phyloP scores from a whole-genome alignment of 768 basidiomycete genomes.

The Naganishia antarctica region DNA sequence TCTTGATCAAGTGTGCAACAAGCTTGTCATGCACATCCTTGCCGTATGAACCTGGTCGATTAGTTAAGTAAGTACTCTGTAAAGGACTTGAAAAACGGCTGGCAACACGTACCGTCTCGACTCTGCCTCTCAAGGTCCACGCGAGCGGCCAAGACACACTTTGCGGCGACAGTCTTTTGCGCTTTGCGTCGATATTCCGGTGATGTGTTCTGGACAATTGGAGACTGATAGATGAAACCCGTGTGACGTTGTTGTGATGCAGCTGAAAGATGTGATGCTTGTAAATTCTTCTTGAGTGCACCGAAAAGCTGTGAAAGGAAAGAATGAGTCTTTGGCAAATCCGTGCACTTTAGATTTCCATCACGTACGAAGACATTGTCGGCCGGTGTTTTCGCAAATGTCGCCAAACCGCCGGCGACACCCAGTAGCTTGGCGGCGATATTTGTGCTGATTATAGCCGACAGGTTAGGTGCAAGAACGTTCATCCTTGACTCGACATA shows the following conservation, averaged over 20 bases:
- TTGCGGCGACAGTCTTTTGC: slow-evolving; percentile 89
- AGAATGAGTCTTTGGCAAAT: neutral
- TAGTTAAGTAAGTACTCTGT: too few relatives aligned
- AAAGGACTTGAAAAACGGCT: neutral
- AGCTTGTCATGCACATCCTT: slow-evolving; percentile 73
- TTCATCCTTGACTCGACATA: slow-evolving; percentile 99
- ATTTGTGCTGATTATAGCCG: slow-evolving; percentile 95
- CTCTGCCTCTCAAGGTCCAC: slow-evolving; percentile 86
- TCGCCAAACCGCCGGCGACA: slow-evolving; percentile 86
- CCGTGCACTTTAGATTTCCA: neutral
- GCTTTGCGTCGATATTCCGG: slow-evolving; percentile 85
- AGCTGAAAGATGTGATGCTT: slow-evolving; percentile 72
- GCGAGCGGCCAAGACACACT: slow-evolving; percentile 78
- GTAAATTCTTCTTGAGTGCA: slow-evolving; percentile 83
- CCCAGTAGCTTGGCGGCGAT: slow-evolving; percentile 97
- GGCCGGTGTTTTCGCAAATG: slow-evolving; percentile 86
- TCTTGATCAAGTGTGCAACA: slow-evolving; percentile 84
- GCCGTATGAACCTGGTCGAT: slow-evolving; percentile 60
- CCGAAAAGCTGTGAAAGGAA: slow-evolving; percentile 69
- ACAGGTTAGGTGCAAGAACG: slow-evolving; percentile 94
- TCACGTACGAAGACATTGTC: slow-evolving; percentile 84
- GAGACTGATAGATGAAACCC: slow-evolving; percentile 93
- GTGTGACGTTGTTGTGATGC: slow-evolving; percentile 84
- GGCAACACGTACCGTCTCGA: slow-evolving; percentile 62
- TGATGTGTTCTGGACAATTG: slow-evolving; percentile 76